Evolutionary conservation across 2,329 filamentous ascomycete genomes (phyloP), one percentile per base, ranked within the genome.

Genomic region (Claviceps sp.): DNA sequence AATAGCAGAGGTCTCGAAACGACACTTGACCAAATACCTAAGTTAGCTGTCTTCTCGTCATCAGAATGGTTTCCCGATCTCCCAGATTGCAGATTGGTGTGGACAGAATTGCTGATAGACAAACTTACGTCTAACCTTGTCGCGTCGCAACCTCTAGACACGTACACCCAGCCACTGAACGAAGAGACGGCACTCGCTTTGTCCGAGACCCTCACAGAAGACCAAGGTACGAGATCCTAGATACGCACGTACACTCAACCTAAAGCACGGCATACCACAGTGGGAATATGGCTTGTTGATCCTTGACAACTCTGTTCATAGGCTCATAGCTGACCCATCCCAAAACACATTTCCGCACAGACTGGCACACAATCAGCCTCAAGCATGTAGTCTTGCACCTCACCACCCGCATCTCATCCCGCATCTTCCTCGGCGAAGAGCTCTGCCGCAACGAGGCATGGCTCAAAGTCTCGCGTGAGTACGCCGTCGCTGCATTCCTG

Each of bases 391-490:
- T 37, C 3, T 9, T 51, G 1, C 36, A 44, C n/a, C 14, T 54
- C n/a, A 11, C 50, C 23, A 40, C 50, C 22, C 50, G 52, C 4
- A 23, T 52, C 11, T 63, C 61, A 0, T 60, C 61, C 50, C 62
- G 67, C 4, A 58, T 75, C 40, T 63, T 74, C 16, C 66, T 73
- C 14, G 71, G 72, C 14, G 53, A 61, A 4, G 59, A 61, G 20
- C 53, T 68, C 37, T 68, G 65, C 57, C 68, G 69, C 23, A 68
- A 78, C 54, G 56, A 68, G 13, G 64, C 66, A 5, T 77, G 75
- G 57, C 62, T 79, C 20, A 60, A 66, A 7, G 62, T 68, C 43
- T 73, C 73, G 46, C 62, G 70, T 2, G 44, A 42, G 11, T 51
- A 51, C 61, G 63, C 7, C 78, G 77, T 53, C 73, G 59, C 64